These are phyloP conservation scores for Claviceps sp. DNA, from an alignment of 2,329 filamentous ascomycete genomes.

Conservation along the genomic window DNA sequence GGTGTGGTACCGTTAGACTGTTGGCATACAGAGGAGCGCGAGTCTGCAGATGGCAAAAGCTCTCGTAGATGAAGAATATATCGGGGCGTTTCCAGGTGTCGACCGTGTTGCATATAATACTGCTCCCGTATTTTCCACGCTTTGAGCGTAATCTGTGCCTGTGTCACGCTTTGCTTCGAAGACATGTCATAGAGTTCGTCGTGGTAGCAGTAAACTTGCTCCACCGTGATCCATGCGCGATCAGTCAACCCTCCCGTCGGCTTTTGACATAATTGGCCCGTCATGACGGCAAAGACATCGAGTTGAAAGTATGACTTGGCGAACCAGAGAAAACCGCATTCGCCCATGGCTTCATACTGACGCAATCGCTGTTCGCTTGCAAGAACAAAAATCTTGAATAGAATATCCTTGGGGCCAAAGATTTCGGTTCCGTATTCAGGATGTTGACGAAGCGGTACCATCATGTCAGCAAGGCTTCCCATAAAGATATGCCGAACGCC, in stretches of 20 bases:
- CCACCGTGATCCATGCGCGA: conserved; percentile 36
- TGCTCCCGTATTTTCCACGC: conserved; percentile 40
- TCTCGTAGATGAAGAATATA: conserved; percentile 33
- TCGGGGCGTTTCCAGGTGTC: conserved; percentile 25
- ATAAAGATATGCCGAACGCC: conserved; percentile 33
- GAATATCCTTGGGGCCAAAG: conserved; percentile 34
- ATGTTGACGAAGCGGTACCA: conserved; percentile 32
- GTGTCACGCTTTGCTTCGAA: conserved; percentile 28
- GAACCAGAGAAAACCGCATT: conserved; percentile 42
- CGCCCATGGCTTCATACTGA: conserved; percentile 28
- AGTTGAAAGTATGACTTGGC: conserved; percentile 40
- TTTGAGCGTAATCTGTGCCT: conserved; percentile 35
- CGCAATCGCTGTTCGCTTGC: conserved; percentile 33
- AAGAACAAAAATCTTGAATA: conserved; percentile 41
- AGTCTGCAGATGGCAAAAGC: conserved; percentile 27
- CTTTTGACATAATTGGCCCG: conserved; percentile 37
- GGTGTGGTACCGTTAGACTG: conserved; percentile 5
- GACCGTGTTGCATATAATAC: conserved; percentile 23
- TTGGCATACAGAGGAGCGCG: conserved; percentile 16
- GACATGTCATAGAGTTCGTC: conserved; percentile 36
- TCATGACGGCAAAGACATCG: conserved; percentile 42
- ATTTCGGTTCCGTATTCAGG: conserved; percentile 38
- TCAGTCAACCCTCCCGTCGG: conserved; percentile 37
- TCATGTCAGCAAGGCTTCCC: conserved; percentile 34
- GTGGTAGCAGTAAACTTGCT: conserved; percentile 34